Evolutionary conservation across 345 rosid genomes (phyloP).

Genomic region (Arabidopsis arenosa): DNA sequence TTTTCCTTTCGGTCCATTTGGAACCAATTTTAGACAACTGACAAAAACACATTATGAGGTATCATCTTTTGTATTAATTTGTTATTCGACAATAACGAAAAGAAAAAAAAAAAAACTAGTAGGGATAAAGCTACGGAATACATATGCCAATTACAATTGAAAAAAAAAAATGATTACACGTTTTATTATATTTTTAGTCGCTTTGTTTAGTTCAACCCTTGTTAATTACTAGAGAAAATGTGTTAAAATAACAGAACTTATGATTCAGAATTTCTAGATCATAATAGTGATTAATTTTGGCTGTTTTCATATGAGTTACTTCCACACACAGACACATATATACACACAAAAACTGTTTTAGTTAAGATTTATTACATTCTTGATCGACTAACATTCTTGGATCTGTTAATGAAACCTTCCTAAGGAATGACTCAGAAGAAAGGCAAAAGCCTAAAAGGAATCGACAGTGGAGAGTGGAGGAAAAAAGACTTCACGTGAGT

Average conservation of each 20-base stretch:
- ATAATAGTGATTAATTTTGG: constrained; percentile 1
- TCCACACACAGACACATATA: too few species aligned
- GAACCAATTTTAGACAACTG: constrained; percentile 27
- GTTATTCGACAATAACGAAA: neutral
- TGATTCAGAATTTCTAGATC: neutral
- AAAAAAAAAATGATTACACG: neutral
- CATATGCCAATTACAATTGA: neutral
- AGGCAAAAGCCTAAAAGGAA: constrained; percentile 36
- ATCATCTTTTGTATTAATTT: neutral
- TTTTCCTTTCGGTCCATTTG: constrained; percentile 29
- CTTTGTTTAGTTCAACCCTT: neutral
- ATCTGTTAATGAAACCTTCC: constrained; percentile 31
- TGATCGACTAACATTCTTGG: constrained; percentile 5
- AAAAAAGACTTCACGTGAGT: constrained; percentile 52
- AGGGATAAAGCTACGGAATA: neutral
- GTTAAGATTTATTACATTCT: neutral
- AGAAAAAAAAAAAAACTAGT: neutral
- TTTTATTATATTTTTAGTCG: neutral
- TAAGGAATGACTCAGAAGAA: constrained; percentile 35
- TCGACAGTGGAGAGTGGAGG: constrained; percentile 31
- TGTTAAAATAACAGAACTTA: neutral
- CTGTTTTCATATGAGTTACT: neutral
- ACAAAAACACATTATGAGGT: constrained; percentile 8
- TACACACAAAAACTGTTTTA: too few species aligned
- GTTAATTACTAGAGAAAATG: neutral